phyloP scores from a whole-genome alignment of 164 flowering plant genomes.

The Pachysandra terminalis region DNA sequence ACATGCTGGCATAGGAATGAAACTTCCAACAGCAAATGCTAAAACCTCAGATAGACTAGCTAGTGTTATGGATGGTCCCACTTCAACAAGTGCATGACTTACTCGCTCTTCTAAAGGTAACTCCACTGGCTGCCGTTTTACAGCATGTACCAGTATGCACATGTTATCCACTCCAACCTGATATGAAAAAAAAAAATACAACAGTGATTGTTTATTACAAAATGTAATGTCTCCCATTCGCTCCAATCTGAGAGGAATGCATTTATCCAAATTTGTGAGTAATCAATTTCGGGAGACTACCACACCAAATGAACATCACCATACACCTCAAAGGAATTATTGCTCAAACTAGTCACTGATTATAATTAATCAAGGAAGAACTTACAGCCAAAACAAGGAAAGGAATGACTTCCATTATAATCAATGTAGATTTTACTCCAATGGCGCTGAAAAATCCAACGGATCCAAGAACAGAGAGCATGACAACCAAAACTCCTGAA shows the following conservation, averaged over 20 bases:
- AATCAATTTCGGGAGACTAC: too few species aligned
- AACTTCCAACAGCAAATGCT: slow-evolving; percentile 97
- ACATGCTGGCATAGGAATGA: slow-evolving; percentile 98
- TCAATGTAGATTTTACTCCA: slow-evolving; percentile 95
- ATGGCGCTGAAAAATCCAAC: slow-evolving; percentile 95
- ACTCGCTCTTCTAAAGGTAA: slow-evolving; percentile 79
- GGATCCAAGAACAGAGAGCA: slow-evolving; percentile 90
- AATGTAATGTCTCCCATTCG: too few species aligned
- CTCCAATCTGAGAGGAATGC: too few species aligned
- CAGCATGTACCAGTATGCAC: slow-evolving; percentile 95
- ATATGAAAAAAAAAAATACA: not conserved
- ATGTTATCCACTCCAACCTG: slow-evolving; percentile 99
- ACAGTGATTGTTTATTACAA: not conserved
- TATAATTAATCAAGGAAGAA: slow-evolving; percentile 7
- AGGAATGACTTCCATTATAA: slow-evolving; percentile 99
- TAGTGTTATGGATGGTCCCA: slow-evolving; percentile 95
- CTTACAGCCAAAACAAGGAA: slow-evolving; percentile 99
- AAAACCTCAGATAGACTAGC: slow-evolving; percentile 91
- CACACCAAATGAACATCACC: not conserved
- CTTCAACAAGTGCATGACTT: slow-evolving; percentile 94
- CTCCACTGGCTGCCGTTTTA: slow-evolving; percentile 76
- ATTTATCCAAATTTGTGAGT: too few species aligned
- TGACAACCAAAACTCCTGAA: slow-evolving; percentile 87
- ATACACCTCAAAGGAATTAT: not conserved
- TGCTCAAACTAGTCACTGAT: not conserved